phyloP scores from a whole-genome alignment of 2,329 filamentous ascomycete genomes.

The Fusarium tuaranense region DNA sequence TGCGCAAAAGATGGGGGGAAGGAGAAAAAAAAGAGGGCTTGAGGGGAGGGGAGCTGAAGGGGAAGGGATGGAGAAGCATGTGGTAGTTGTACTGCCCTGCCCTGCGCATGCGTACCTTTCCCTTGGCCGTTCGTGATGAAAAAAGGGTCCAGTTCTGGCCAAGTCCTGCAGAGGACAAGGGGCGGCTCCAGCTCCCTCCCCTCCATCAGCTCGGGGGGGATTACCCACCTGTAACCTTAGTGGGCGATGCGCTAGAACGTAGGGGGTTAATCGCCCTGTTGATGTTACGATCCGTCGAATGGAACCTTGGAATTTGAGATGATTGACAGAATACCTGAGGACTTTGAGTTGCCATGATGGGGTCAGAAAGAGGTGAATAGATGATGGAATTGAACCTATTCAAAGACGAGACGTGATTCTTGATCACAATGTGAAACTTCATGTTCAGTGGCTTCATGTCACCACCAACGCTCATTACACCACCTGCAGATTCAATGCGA shows the following conservation, averaged over 20 bases:
- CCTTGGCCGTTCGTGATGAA: background rate
- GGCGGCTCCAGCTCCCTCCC: background rate
- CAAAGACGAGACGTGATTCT: background rate
- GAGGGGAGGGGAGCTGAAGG: background rate
- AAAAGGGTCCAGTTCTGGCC: background rate
- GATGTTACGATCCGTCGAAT: background rate
- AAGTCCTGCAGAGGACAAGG: constrained; percentile 6
- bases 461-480: background rate
- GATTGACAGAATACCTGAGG: background rate
- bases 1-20: background rate
- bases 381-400: background rate
- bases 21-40: background rate
- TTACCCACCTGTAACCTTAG: constrained; percentile 7
- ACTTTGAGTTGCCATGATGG: background rate
- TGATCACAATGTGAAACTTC: background rate
- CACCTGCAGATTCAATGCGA: background rate
- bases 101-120: background rate
- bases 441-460: background rate
- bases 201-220: background rate
- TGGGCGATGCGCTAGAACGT: constrained; percentile 13
- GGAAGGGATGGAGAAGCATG: constrained; percentile 9
- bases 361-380: background rate
- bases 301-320: background rate
- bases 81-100: constrained; percentile 3
- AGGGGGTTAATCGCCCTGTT: constrained; percentile 4